Conservation (phyloP, 2,329 filamentous ascomycete genomes). For the Annulohypoxylon truncatum region DNA sequence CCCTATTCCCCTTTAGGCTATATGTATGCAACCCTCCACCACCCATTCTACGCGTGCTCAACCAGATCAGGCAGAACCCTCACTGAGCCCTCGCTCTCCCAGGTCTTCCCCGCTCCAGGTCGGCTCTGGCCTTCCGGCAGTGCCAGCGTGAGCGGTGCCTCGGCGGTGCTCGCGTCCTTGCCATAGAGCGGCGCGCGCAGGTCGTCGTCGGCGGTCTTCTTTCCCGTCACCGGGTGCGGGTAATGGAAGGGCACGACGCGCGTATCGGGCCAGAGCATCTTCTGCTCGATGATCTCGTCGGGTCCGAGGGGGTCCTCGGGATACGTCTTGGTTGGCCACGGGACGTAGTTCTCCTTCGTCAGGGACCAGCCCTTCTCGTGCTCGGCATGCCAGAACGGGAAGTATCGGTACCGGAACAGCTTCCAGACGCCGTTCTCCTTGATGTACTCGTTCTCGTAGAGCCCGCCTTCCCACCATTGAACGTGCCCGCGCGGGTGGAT, state of each 20-base stretch:
- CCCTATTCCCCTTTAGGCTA: slow-evolving; percentile 43
- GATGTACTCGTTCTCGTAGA: slow-evolving; percentile 70
- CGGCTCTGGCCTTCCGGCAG: slow-evolving; percentile 53
- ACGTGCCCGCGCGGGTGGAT: slow-evolving; percentile 63
- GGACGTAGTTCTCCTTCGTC: slow-evolving; percentile 65
- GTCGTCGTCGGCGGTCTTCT: slow-evolving; percentile 58
- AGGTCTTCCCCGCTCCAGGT: slow-evolving; percentile 49
- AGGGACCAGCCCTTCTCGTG: slow-evolving; percentile 65
- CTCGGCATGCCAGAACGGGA: slow-evolving; percentile 68
- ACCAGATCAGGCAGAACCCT: slow-evolving; percentile 54
- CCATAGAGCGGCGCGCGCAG: slow-evolving; percentile 61
- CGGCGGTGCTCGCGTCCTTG: slow-evolving; percentile 53
- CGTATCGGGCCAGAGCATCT: slow-evolving; percentile 68
- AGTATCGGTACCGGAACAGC: slow-evolving; percentile 65
- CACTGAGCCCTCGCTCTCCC: slow-evolving; percentile 48
- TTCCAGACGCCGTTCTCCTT: slow-evolving; percentile 67
- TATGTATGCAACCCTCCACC: slow-evolving; percentile 32
- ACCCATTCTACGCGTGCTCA: slow-evolving; percentile 46
- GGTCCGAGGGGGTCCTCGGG: slow-evolving; percentile 63
- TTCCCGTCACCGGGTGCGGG: slow-evolving; percentile 62
- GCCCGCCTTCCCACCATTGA: slow-evolving; percentile 69
- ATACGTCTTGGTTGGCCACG: slow-evolving; percentile 60
- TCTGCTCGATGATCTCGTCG: slow-evolving; percentile 64
- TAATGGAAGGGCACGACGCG: slow-evolving; percentile 66
- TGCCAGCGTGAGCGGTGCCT: slow-evolving; percentile 56